A percentile compares a stretch with the other conserved stretches of the same genome.
Evolutionary conservation across 73 alveolate genomes (phyloP).

Genomic region (Urostyla sp.): DNA sequence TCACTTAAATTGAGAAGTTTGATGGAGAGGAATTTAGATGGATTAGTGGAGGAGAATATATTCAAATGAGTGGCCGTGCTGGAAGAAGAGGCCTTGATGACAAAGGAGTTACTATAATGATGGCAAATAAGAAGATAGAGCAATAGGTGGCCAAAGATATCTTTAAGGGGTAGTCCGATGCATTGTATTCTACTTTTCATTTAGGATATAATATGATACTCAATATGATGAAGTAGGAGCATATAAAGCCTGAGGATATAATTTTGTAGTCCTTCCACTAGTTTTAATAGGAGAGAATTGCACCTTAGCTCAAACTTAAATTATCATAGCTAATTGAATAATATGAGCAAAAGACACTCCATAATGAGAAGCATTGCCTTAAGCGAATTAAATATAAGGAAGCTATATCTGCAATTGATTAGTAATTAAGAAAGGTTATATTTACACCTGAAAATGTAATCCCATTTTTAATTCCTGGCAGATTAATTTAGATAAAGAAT

Average conservation of each 20-base stretch:
- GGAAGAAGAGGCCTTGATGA: slow-evolving; percentile 99
- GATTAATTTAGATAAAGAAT: slow-evolving; percentile 84
- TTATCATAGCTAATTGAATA: slow-evolving; percentile 60
- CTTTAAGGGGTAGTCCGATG: slow-evolving; percentile 97
- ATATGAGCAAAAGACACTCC: slow-evolving; percentile 70
- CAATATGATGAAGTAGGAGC: slow-evolving; percentile 96
- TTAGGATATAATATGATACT: slow-evolving; percentile 98
- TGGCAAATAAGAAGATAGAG: slow-evolving; percentile 97
- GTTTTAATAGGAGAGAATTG: slow-evolving; percentile 94
- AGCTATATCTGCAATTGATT: slow-evolving; percentile 58
- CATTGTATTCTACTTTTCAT: slow-evolving; percentile 96
- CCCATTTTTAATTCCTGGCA: slow-evolving; percentile 92
- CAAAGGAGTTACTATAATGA: slow-evolving; percentile 97
- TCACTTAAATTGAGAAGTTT: slow-evolving; percentile 96
- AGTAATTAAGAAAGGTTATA: slow-evolving; percentile 78
- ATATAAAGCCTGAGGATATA: slow-evolving; percentile 95
- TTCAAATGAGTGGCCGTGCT: slow-evolving; percentile 99
- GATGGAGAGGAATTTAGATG: slow-evolving; percentile 99
- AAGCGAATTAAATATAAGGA: slow-evolving; percentile 74
- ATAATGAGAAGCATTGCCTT: slow-evolving; percentile 85
- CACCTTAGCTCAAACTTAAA: slow-evolving; percentile 88
- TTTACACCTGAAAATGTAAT: slow-evolving; percentile 84
- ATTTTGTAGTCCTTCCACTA: slow-evolving; percentile 95
- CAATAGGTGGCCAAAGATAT: slow-evolving; percentile 98
- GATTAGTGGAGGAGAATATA: slow-evolving; percentile 99